Base-by-base conservation (phyloP, 768 basidiomycete genomes). In the Mycena polygramma region DNA sequence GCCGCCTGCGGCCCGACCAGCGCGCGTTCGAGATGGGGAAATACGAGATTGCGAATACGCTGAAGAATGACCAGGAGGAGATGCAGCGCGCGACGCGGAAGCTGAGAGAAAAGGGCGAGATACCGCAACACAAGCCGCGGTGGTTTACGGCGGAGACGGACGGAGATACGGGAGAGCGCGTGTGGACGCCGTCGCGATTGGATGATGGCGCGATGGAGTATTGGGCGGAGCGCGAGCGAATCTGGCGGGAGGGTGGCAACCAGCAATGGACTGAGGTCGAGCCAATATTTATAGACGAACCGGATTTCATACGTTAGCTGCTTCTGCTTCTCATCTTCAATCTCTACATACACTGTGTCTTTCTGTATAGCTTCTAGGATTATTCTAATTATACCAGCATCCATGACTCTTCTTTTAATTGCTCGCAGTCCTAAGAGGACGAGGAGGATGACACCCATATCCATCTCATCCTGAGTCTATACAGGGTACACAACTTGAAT, bases 1-100 rank as follows among this genome's bases (percentile, higher is more conserved):
- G 96, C 77, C 89, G 97, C 5, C 80, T 98, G 35, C 89, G 97
- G 0, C 96, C 96, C 0, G 97, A 99, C 78, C 96, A 98, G 78
- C 87, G 97, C 35, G 96, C 97, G 30, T 98, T 99, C 79, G 97
- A 99, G 84, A 77, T 91, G 73, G 97, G 95, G 51, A 85, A 88
- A 76, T 97, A 95, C 75, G 95, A 94, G 75, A 85, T 88, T 55
- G 95, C 93, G 68, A 98, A 94, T 78, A 88, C 85, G 66, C 83
- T 94, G 76, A 98, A 95, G 84, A 83, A 85, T 48, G 82, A 82
- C 75, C 94, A 95, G 78, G 97, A 98, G 77, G 95, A 96, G 73
- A 88, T 85, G 75, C 96, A 98, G 82, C 84, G 93, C 6, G 82
- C 81, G 53, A 94, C 92, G 17, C 83, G 97, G 66, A 87, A 85